A percentile compares a stretch with the other conserved stretches of the same genome.
These are phyloP conservation scores for Solanum chiquidenum DNA, from an alignment of 257 asterid species.

Conservation along the genomic window DNA sequence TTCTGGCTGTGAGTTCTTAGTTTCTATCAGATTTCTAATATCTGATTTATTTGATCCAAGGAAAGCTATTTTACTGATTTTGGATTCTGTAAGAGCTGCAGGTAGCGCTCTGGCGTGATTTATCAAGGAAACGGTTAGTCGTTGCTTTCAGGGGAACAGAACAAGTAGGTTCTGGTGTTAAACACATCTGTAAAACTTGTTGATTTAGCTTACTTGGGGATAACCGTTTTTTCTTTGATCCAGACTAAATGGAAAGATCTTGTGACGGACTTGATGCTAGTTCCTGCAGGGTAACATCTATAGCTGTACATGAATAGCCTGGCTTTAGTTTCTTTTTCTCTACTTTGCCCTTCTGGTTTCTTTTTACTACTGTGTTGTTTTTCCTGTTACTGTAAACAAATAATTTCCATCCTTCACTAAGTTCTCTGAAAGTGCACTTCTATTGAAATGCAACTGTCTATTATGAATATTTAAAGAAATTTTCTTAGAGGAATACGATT, in stretches of 20 bases:
- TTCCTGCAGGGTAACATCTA: conserved; percentile 73
- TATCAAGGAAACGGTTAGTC: conserved; percentile 62
- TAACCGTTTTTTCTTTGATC: conserved; percentile 18
- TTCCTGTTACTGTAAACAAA: neutral
- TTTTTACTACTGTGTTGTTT: neutral
- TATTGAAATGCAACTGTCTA: neutral
- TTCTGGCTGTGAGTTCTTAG: neutral
- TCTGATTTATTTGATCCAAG: neutral
- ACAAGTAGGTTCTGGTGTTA: conserved; percentile 49
- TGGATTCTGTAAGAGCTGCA: conserved; percentile 24
- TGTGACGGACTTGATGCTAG: conserved; percentile 80
- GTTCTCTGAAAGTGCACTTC: neutral
- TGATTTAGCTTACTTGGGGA: neutral
- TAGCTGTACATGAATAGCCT: neutral
- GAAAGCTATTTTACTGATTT: conserved; percentile 6
- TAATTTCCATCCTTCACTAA: neutral
- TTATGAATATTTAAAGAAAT: neutral
- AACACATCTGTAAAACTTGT: neutral
- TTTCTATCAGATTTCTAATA: neutral
- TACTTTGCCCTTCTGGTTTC: neutral
- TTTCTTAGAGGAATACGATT: neutral
- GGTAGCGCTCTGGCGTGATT: conserved; percentile 97
- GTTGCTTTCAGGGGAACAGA: conserved; percentile 99
- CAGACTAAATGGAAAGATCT: conserved; percentile 96
- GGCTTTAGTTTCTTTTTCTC: neutral